A percentile compares a stretch with the other conserved stretches of the same genome.
Conservation (phyloP, 208 protist species). For the Leishmania martiniquensis region DNA sequence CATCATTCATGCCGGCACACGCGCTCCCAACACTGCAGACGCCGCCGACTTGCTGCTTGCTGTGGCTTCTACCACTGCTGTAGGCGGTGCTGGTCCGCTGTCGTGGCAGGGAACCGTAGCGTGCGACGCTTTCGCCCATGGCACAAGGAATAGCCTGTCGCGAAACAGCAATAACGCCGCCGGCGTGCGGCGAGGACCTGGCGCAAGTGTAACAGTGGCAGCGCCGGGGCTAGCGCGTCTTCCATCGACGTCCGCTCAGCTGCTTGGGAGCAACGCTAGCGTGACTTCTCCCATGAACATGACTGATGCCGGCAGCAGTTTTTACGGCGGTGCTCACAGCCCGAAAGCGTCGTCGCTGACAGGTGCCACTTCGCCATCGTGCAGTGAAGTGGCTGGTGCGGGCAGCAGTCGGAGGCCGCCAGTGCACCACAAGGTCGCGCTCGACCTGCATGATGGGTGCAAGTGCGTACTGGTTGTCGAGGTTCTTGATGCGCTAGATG, state of each 20-base stretch:
- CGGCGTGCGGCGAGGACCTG: not conserved
- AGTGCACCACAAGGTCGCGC: not conserved
- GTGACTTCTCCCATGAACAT: not conserved
- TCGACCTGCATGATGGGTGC: slow-evolving; percentile 21
- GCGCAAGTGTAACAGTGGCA: not conserved
- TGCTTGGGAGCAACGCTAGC: not conserved
- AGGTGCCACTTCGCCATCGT: not conserved
- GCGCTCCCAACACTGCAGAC: slow-evolving; percentile 17
- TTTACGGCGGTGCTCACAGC: not conserved
- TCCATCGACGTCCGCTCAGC: not conserved
- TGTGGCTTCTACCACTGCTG: slow-evolving; percentile 9
- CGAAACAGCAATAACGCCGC: not conserved
- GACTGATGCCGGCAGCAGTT: not conserved
- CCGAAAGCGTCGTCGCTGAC: not conserved
- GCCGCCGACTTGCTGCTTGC: slow-evolving; percentile 25
- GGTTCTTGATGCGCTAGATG: slow-evolving; percentile 62
- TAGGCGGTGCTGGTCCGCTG: not conserved
- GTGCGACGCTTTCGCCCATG: slow-evolving; percentile 8
- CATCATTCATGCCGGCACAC: slow-evolving; percentile 21
- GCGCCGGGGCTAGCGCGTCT: not conserved
- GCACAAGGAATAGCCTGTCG: slow-evolving; percentile 1
- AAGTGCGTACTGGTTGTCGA: slow-evolving; percentile 43
- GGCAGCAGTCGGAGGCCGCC: not conserved
- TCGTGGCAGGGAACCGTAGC: not conserved
- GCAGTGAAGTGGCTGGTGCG: not conserved